A percentile compares a stretch with the other conserved stretches of the same genome.
Evolutionary conservation across 371 early-diverging fungal genomes (phyloP).

Genomic region (Conidiobolus incongruus): DNA sequence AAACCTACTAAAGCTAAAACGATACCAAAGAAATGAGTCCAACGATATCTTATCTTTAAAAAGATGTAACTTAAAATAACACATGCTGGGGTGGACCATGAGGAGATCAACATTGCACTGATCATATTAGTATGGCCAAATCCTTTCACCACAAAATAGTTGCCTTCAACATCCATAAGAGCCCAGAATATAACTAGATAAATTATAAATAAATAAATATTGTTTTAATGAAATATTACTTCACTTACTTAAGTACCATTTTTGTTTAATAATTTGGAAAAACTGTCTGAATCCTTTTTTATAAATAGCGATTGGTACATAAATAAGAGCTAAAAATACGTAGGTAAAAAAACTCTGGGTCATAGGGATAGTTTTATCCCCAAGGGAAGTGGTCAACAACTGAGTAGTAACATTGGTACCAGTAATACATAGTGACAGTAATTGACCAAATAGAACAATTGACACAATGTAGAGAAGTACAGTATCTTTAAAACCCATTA

Average conservation of each 20-base stretch:
- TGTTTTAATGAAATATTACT: background rate
- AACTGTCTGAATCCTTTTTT: conserved; percentile 24
- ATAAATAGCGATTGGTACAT: conserved; percentile 25
- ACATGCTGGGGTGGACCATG: conserved; percentile 48
- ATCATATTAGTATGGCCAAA: conserved; percentile 43
- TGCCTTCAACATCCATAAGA: conserved; percentile 50
- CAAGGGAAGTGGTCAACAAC: conserved; percentile 17
- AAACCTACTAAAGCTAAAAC: conserved; percentile 34
- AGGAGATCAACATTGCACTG: conserved; percentile 46
- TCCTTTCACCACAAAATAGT: conserved; percentile 53
- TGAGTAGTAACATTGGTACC: conserved; percentile 32
- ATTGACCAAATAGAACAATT: conserved; percentile 28
- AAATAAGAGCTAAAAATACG: conserved; percentile 31
- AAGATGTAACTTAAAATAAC: conserved; percentile 33
- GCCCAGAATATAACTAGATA: conserved; percentile 25
- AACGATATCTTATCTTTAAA: conserved; percentile 28
- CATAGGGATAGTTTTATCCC: conserved; percentile 35
- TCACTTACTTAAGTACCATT: conserved; percentile 24
- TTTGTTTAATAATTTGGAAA: conserved; percentile 18
- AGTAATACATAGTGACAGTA: conserved; percentile 47
- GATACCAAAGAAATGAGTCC: conserved; percentile 38
- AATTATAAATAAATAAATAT: background rate
- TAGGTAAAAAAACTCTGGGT: conserved; percentile 44
- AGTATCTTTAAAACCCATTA: too few relatives aligned
- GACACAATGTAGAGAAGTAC: too few relatives aligned